These are phyloP conservation scores for Monilinia polystroma DNA, from an alignment of 2,329 filamentous ascomycete genomes.

Conservation along the genomic window DNA sequence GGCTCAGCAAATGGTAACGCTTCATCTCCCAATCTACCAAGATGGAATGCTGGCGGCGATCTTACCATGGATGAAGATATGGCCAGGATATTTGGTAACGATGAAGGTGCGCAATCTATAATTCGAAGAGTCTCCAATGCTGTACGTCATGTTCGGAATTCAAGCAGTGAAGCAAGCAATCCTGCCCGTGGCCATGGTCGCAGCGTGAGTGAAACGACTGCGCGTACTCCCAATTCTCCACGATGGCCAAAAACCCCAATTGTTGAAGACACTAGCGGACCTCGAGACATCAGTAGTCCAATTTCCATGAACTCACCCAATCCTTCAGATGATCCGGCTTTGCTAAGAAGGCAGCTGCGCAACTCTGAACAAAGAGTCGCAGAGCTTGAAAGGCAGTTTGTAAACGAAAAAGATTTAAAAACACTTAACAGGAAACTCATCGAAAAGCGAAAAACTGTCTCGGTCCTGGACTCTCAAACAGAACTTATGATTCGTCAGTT, in stretches of 20 bases:
- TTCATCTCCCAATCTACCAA: constrained; percentile 65
- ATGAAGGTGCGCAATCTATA: constrained; percentile 75
- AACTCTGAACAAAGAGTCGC: constrained; percentile 81
- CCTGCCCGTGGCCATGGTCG: constrained; percentile 53
- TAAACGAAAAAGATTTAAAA: constrained; percentile 49
- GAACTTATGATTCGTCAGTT: constrained; percentile 94
- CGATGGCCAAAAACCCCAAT: constrained; percentile 68
- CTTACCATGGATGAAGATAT: constrained; percentile 97
- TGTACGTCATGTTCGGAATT: constrained; percentile 80
- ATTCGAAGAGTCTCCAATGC: constrained; percentile 89
- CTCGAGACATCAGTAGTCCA: constrained; percentile 70
- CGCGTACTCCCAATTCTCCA: constrained; percentile 60
- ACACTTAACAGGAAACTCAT: constrained; percentile 82
- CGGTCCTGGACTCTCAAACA: constrained; percentile 87
- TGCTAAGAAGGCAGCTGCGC: constrained; percentile 73
- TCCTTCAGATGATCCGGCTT: constrained; percentile 60
- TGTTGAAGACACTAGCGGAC: constrained; percentile 51
- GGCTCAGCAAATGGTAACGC: constrained; percentile 42
- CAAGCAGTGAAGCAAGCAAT: constrained; percentile 66
- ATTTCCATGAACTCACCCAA: constrained; percentile 60
- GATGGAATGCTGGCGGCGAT: constrained; percentile 77
- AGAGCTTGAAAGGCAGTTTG: constrained; percentile 80
- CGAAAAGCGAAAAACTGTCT: constrained; percentile 94
- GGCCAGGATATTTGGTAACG: constrained; percentile 76
- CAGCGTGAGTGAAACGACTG: constrained; percentile 67